A percentile compares a stretch with the other conserved stretches of the same genome.
phyloP scores from a whole-genome alignment of 495 filamentous ascomycete species.

The Xylaria castorea region DNA sequence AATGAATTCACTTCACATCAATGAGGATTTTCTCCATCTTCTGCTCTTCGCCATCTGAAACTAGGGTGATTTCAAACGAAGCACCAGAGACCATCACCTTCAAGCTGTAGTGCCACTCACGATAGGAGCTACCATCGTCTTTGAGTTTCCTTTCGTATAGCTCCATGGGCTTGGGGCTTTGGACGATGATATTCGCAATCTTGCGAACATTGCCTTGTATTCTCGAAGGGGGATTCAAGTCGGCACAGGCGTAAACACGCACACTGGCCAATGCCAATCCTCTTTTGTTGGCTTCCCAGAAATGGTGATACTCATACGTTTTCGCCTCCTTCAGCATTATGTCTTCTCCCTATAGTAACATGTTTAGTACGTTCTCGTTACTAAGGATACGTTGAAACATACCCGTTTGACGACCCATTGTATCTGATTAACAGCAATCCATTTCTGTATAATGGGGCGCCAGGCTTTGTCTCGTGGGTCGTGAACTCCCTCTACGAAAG shows the following conservation, averaged over 20 bases:
- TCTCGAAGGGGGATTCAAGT: constrained; percentile 3
- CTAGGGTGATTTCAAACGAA: background rate
- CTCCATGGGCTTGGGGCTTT: background rate
- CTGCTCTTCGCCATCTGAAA: constrained; percentile 4
- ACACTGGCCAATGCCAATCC: background rate
- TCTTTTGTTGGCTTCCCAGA: background rate
- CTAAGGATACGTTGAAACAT: background rate
- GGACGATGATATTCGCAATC: background rate
- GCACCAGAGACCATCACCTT: constrained; percentile 12
- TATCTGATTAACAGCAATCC: background rate
- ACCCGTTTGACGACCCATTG: constrained; percentile 13
- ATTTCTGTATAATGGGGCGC: background rate
- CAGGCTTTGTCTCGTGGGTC: background rate
- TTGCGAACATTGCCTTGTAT: background rate
- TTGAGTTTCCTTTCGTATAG: background rate
- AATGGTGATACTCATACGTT: background rate
- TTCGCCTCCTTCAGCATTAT: background rate
- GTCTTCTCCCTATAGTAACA: background rate
- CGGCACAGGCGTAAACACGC: background rate
- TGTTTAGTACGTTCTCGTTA: background rate
- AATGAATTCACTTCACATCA: background rate
- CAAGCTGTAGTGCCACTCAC: background rate
- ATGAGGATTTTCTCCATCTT: background rate
- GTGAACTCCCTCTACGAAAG: background rate
- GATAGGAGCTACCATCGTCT: background rate